phyloP scores from a whole-genome alignment of 129 eudicot genomes.

The Centrapalus pauciflorus region DNA sequence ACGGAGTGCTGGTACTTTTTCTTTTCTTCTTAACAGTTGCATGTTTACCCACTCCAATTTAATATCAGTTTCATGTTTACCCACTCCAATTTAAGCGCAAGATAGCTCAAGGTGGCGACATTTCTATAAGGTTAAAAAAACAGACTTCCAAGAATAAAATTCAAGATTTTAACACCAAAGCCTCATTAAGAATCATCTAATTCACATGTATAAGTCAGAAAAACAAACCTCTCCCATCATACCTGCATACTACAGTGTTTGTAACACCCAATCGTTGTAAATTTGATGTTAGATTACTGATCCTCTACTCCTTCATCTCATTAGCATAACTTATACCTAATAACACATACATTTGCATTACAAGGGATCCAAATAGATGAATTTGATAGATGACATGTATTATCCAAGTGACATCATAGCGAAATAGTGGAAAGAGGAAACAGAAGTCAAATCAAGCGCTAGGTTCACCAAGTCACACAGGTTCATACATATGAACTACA shows the following conservation, averaged over 20 bases:
- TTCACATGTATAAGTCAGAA: not conserved
- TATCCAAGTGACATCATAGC: not conserved
- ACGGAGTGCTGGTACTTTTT: no score
- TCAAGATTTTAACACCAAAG: not conserved
- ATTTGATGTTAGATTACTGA: slow-evolving; percentile 78
- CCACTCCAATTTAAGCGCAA: no score
- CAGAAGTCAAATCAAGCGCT: not conserved
- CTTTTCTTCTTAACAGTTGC: no score
- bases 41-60: no score
- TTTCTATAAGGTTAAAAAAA: not conserved
- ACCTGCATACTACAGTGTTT: slow-evolving; percentile 81
- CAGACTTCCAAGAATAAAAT: not conserved
- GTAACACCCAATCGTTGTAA: slow-evolving; percentile 92
- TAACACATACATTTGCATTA: slow-evolving; percentile 2
- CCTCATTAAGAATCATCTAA: not conserved
- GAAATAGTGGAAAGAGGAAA: not conserved
- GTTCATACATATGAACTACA: not conserved
- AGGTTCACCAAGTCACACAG: not conserved
- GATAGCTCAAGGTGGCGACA: no score
- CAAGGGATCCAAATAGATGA: not conserved
- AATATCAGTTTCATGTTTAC: no score
- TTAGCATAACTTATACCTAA: slow-evolving; percentile 81
- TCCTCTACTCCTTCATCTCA: slow-evolving; percentile 84
- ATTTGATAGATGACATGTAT: no score
- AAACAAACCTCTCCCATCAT: slow-evolving; percentile 87